phyloP scores from a whole-genome alignment of 2,329 filamentous ascomycete species.

The Clarireedia sp. region DNA sequence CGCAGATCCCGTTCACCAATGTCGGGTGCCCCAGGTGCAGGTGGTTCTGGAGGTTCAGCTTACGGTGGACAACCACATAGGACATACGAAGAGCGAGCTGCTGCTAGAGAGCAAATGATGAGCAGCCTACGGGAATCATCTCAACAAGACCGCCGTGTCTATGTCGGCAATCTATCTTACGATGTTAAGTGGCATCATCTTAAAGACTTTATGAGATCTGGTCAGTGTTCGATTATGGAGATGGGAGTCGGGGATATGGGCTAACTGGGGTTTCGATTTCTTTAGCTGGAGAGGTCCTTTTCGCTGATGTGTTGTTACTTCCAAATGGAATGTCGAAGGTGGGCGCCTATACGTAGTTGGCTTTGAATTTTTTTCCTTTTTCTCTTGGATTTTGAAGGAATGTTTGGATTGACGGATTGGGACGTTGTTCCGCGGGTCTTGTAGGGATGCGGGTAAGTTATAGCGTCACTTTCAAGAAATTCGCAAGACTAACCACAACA shows the following conservation, averaged over 20 bases:
- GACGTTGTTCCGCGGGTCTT: slow-evolving; percentile 78
- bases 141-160: slow-evolving; percentile 98
- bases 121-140: slow-evolving; percentile 86
- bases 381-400: slow-evolving; percentile 62
- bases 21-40: slow-evolving; percentile 57
- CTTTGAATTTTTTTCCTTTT: slow-evolving; percentile 52
- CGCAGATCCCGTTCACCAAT: slow-evolving; percentile 82
- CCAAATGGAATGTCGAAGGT: slow-evolving; percentile 99
- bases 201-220: slow-evolving; percentile 99
- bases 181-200: slow-evolving; percentile 99
- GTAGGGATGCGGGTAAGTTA: slow-evolving; percentile 99
- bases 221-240: slow-evolving; percentile 46
- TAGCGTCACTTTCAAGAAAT: neutral
- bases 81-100: slow-evolving; percentile 74
- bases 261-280: slow-evolving; percentile 24
- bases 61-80: slow-evolving; percentile 63
- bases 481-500: neutral
- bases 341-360: slow-evolving; percentile 87
- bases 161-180: slow-evolving; percentile 97
- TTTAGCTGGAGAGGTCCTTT: slow-evolving; percentile 95
- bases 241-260: slow-evolving; percentile 32
- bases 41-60: slow-evolving; percentile 59
- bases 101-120: slow-evolving; percentile 93
- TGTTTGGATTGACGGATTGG: slow-evolving; percentile 98
- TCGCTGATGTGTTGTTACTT: slow-evolving; percentile 98